Base-by-base conservation (phyloP, 352 stramenopile species). In the Phytophthora crassamura region DNA sequence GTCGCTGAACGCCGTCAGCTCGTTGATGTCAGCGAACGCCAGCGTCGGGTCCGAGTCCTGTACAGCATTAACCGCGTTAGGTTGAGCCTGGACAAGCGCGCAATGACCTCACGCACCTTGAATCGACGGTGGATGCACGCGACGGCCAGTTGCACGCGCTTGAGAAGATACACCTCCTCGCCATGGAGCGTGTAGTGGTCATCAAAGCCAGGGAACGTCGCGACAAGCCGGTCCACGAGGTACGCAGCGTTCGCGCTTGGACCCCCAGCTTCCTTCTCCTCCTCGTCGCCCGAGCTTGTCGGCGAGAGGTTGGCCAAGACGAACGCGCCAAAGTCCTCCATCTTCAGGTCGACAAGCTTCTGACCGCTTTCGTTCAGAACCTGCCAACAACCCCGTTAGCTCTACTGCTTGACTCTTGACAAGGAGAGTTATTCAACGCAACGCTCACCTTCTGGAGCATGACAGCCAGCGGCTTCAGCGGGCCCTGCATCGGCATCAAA, bases 261-360 rank as follows among this genome's bases (percentile, higher is more conserved):
- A 2, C 30, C 34, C 28, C 39, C 50, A 35, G n/a, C 7, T n/a
- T 65, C 41, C 39, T 76, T 74, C 32, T 72, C 46, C 32, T 72
- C 46, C 40, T 62, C 16, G 12, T 68, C 55, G 10, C 22, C 46
- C 14, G 30, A 46, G 28, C 7, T 43, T 55, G 65, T 56, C 28
- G 60, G 43, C 6, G 61, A 50, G 9, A 90, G 59, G 48, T 89
- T 88, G 6, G 72, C 73, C n/a, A 91, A 15, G 16, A 94, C 78
- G 53, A 94, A 94, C 5, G 79, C 80, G 50, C 84, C 86, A 58
- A 94, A 92, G 66, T 94, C 78, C 15, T 71, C 55, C 50, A 77
- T 77, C 25, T 76, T 72, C 7, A 71, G 65, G 28, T 89, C 78
- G n/a, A 78, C 18, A 9, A 91, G 72, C 58, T 86, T 82, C 33